These are phyloP conservation scores for Colletotrichum tropicicola DNA, from an alignment of 2,329 filamentous ascomycete species.

Conservation along the genomic window DNA sequence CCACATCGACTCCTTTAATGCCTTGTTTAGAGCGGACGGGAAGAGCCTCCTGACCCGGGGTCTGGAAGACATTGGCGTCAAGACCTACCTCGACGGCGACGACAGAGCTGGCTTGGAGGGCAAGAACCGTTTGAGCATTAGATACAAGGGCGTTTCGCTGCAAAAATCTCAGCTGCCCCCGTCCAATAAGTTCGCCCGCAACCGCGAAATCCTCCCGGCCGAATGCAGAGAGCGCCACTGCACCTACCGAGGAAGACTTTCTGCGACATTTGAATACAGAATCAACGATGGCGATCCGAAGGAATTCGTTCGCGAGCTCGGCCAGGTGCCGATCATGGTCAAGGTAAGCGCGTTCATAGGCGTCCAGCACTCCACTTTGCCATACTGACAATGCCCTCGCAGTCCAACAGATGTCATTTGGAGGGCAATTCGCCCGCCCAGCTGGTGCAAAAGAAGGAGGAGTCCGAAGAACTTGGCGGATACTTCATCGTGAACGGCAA, in stretches of 20 bases:
- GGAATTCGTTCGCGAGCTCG: constrained; percentile 85
- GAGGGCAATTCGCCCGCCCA: constrained; percentile 84
- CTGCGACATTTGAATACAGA: constrained; percentile 83
- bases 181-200: constrained; percentile 84
- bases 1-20: constrained; percentile 96
- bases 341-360: constrained; percentile 68
- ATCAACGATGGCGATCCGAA: constrained; percentile 88
- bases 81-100: constrained; percentile 86
- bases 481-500: constrained; percentile 99
- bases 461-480: constrained; percentile 93
- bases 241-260: constrained; percentile 88
- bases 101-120: constrained; percentile 65
- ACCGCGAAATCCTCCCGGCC: constrained; percentile 87
- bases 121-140: constrained; percentile 80
- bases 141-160: constrained; percentile 82
- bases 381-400: constrained; percentile 35
- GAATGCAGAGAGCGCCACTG: constrained; percentile 95
- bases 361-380: constrained; percentile 7
- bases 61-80: constrained; percentile 88
- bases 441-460: constrained; percentile 88
- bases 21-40: constrained; percentile 79
- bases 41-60: constrained; percentile 72
- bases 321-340: constrained; percentile 92
- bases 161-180: constrained; percentile 83
- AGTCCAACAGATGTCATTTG: constrained; percentile 92